A percentile compares a stretch with the other conserved stretches of the same genome.
Conservation (phyloP, 2,329 filamentous ascomycete genomes). For the Penicillium sp. region DNA sequence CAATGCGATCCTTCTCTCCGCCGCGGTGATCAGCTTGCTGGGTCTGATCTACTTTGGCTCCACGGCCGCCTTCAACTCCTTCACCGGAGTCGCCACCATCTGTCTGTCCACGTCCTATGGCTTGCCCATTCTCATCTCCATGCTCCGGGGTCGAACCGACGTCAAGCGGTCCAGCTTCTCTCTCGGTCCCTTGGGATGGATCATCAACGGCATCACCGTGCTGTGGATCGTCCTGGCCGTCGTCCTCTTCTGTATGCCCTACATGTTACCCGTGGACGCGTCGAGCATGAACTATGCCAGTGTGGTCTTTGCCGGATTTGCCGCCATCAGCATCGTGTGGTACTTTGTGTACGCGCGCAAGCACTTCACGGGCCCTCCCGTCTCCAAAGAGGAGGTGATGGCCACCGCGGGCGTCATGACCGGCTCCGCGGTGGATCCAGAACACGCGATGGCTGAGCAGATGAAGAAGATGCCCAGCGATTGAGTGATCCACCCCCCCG, state of each 20-base stretch:
- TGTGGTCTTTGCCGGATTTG: conserved; percentile 61
- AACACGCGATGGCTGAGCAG: conserved; percentile 23
- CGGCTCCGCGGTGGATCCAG: conserved; percentile 28
- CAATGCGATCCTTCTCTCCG: conserved; percentile 62
- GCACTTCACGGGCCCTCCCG: conserved; percentile 56
- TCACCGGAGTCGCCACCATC: conserved; percentile 74
- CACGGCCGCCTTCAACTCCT: conserved; percentile 69
- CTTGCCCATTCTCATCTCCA: conserved; percentile 65
- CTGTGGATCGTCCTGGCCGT: conserved; percentile 65
- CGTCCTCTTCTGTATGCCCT: conserved; percentile 71
- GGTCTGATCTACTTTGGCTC: conserved; percentile 76
- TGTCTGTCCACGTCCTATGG: conserved; percentile 71
- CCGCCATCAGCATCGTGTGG: conserved; percentile 54
- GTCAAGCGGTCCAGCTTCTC: conserved; percentile 63
- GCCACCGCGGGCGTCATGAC: conserved; percentile 27
- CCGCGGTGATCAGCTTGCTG: conserved; percentile 62
- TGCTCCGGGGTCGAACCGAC: conserved; percentile 60
- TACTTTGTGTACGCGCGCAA: conserved; percentile 59
- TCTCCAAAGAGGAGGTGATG: conserved; percentile 24
- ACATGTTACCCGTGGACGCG: conserved; percentile 52
- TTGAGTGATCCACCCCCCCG: background rate
- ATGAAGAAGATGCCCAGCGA: conserved; percentile 15
- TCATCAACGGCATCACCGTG: conserved; percentile 63
- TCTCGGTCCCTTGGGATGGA: conserved; percentile 61
- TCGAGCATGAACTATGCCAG: conserved; percentile 61